Conservation (phyloP, 2,329 filamentous ascomycete genomes). For the Aspergillus clavatus region DNA sequence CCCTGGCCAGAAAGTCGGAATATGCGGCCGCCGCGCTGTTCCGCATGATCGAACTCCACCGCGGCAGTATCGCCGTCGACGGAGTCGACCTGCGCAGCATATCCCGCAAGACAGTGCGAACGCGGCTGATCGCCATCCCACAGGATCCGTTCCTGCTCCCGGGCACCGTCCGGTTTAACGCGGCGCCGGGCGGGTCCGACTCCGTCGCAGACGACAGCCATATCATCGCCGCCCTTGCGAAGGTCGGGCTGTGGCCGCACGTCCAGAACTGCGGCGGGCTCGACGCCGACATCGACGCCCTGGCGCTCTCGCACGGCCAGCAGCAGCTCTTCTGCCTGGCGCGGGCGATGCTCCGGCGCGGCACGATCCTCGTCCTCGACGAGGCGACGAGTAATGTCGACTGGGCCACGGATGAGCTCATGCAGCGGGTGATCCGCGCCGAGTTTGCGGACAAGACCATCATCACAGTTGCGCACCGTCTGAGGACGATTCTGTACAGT, state of each 20-base stretch:
- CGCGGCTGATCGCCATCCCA: constrained; percentile 43
- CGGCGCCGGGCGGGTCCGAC: not conserved
- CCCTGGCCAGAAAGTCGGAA: not conserved
- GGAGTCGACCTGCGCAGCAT: constrained; percentile 26
- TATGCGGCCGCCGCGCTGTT: constrained; percentile 25
- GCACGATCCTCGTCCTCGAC: constrained; percentile 20
- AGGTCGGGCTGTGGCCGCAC: not conserved
- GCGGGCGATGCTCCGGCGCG: constrained; percentile 51
- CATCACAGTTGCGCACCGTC: constrained; percentile 26
- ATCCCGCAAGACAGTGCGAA: constrained; percentile 42
- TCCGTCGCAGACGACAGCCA: not conserved
- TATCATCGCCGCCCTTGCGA: not conserved
- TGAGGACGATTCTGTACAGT: constrained; percentile 25
- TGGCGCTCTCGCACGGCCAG: constrained; percentile 49
- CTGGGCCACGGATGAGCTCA: constrained; percentile 10
- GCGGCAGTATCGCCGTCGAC: constrained; percentile 49
- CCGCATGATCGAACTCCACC: constrained; percentile 17
- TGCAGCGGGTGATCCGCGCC: constrained; percentile 23
- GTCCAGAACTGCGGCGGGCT: not conserved
- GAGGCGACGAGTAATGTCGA: constrained; percentile 22
- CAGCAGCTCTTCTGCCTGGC: constrained; percentile 69
- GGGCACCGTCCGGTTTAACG: constrained; percentile 10
- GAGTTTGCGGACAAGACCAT: constrained; percentile 26
- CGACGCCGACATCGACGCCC: not conserved
- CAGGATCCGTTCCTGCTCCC: constrained; percentile 18